phyloP scores from a whole-genome alignment of 257 asterid genomes.

The Oldenlandia corymbosa region DNA sequence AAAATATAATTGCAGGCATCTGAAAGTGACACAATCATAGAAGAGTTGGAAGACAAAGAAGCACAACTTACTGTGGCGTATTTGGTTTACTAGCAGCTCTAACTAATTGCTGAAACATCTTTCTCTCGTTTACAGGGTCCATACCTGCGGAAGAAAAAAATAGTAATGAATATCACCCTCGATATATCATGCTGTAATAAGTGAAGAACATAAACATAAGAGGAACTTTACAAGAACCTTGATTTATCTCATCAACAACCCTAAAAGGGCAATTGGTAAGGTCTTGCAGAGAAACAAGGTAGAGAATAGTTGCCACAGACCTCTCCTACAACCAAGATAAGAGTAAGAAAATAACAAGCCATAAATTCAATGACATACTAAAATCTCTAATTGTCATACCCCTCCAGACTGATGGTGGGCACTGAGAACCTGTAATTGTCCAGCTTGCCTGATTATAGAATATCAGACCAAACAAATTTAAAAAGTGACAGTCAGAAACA shows the following conservation, averaged over 20 bases:
- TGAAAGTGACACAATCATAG: neutral
- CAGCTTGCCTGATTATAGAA: conserved; percentile 64
- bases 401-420: conserved; percentile 99
- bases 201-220: conserved; percentile 9
- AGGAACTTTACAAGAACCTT: conserved; percentile 57
- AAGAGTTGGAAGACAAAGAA: conserved; percentile 1
- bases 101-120: conserved; percentile 97
- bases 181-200: neutral
- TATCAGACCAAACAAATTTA: neutral
- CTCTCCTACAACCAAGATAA: conserved; percentile 55
- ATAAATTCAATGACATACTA: conserved; percentile 15
- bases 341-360: conserved; percentile 24
- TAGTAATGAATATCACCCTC: neutral
- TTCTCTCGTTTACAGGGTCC: conserved; percentile 98
- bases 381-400: conserved; percentile 40
- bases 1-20: no score
- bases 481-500: neutral
- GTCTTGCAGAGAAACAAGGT: conserved; percentile 94
- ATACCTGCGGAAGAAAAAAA: conserved; percentile 41
- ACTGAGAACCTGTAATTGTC: conserved; percentile 85
- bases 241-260: conserved; percentile 98
- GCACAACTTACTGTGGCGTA: conserved; percentile 75
- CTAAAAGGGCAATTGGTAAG: conserved; percentile 93
- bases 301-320: conserved; percentile 93
- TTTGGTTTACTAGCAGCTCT: conserved; percentile 86